Percentiles rank a stretch among this genome's conserved stretches.
phyloP scores from a whole-genome alignment of 768 basidiomycete genomes.

The Bullera alba region DNA sequence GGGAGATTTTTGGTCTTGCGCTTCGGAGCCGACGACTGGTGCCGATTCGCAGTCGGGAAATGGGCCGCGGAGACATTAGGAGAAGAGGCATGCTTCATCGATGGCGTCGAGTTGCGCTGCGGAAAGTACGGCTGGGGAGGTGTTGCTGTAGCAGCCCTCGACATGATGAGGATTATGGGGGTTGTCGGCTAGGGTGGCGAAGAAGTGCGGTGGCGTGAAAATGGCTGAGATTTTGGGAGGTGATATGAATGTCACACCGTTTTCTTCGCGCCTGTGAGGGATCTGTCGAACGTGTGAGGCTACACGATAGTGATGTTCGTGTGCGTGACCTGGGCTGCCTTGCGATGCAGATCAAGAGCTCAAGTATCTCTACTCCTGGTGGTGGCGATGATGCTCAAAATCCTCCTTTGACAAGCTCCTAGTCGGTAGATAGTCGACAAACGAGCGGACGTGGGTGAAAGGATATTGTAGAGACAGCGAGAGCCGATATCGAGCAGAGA shows the following conservation, averaged over 20 bases:
- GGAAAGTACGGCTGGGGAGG: conserved; percentile 36
- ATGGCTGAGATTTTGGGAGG: conserved; percentile 28
- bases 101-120: conserved; percentile 26
- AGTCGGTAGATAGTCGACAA: no score
- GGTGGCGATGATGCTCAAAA: no score
- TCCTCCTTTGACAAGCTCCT: no score
- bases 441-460: no score
- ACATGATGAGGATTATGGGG: conserved; percentile 18
- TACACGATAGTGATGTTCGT: no score
- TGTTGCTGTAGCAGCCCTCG: conserved; percentile 29
- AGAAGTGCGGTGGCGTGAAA: conserved; percentile 37
- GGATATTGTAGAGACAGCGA: no score
- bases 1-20: conserved; percentile 1
- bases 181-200: conserved; percentile 30
- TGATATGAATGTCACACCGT: no score
- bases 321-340: no score
- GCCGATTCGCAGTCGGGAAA: conserved; percentile 4
- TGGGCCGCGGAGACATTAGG: conserved; percentile 15
- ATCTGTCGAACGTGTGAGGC: no score
- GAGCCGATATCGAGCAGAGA: no score
- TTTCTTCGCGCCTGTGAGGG: conserved; percentile 39
- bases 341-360: no score
- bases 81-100: conserved; percentile 26
- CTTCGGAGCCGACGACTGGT: conserved; percentile 1
- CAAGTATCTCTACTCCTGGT: no score